phyloP scores from a whole-genome alignment of 192 early-diverging fungal species.

The Tieghemiomyces parasiticus region DNA sequence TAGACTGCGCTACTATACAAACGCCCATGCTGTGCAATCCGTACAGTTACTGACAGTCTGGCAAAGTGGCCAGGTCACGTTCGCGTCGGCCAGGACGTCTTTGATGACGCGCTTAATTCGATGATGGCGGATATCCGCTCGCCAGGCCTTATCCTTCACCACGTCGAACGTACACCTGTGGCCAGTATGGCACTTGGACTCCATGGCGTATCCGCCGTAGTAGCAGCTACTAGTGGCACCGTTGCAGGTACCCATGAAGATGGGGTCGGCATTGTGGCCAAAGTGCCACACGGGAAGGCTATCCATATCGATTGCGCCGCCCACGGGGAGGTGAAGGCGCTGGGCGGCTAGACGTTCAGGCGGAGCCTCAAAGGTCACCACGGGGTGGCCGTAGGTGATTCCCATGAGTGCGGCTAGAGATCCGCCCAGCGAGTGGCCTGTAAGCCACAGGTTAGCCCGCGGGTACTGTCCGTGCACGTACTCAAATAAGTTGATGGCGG shows the following conservation, averaged over 20 bases:
- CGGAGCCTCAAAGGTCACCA: slow-evolving; percentile 67
- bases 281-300: slow-evolving; percentile 75
- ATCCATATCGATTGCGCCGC: slow-evolving; percentile 33
- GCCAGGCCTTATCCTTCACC: slow-evolving; percentile 44
- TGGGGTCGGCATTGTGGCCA: slow-evolving; percentile 82
- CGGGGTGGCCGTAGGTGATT: slow-evolving; percentile 69
- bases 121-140: slow-evolving; percentile 62
- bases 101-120: slow-evolving; percentile 66
- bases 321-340: slow-evolving; percentile 62
- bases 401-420: slow-evolving; percentile 57
- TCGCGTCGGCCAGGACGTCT: slow-evolving; percentile 24
- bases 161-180: slow-evolving; percentile 50
- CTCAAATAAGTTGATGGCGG: slow-evolving; percentile 43
- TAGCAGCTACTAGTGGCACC: slow-evolving; percentile 49
- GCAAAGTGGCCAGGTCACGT: slow-evolving; percentile 22
- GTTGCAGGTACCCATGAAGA: slow-evolving; percentile 75
- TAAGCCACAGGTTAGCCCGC: slow-evolving; percentile 51
- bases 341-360: slow-evolving; percentile 65
- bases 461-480: slow-evolving; percentile 52
- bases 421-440: slow-evolving; percentile 79
- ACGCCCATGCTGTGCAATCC: too few relatives aligned
- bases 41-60: slow-evolving; percentile 18
- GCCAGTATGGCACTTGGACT: slow-evolving; percentile 77
- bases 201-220: slow-evolving; percentile 55
- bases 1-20: too few relatives aligned